Evolutionary conservation across 192 early-diverging fungal species (phyloP).

Genomic region (Ramicandelaber brevisporus): DNA sequence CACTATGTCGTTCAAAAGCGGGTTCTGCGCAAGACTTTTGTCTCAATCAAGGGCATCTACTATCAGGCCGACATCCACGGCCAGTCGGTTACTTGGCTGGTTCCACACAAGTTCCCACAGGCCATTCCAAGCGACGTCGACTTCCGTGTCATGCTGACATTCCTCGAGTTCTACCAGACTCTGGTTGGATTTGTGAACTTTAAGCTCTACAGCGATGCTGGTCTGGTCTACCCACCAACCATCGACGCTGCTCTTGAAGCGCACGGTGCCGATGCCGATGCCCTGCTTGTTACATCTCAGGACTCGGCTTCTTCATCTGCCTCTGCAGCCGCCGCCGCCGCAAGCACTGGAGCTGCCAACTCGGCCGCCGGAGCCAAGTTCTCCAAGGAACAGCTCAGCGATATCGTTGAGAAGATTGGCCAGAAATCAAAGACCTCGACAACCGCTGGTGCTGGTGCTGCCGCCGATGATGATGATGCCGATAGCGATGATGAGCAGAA

Average conservation of each 20-base stretch:
- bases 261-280: constrained; percentile 13
- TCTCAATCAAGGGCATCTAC: constrained; percentile 99
- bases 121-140: constrained; percentile 74
- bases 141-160: constrained; percentile 89
- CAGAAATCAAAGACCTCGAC: no score
- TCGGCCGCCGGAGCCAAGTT: no score
- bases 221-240: constrained; percentile 78
- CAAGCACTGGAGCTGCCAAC: no score
- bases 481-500: constrained; percentile 5
- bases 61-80: constrained; percentile 97
- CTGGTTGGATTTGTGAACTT: constrained; percentile 85
- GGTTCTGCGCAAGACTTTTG: constrained; percentile 65
- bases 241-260: constrained; percentile 24
- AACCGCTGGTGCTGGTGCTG: no score
- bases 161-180: constrained; percentile 87
- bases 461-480: constrained; percentile 7
- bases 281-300: no score
- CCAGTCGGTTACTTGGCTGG: constrained; percentile 79
- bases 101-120: constrained; percentile 88
- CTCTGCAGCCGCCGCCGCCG: no score
- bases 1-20: constrained; percentile 62
- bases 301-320: no score
- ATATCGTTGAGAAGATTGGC: no score
- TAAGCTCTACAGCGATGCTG: constrained; percentile 67
- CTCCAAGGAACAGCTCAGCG: no score